These are phyloP conservation scores for Euptelea pleiosperma DNA, from an alignment of 164 flowering plant genomes.

Conservation along the genomic window DNA sequence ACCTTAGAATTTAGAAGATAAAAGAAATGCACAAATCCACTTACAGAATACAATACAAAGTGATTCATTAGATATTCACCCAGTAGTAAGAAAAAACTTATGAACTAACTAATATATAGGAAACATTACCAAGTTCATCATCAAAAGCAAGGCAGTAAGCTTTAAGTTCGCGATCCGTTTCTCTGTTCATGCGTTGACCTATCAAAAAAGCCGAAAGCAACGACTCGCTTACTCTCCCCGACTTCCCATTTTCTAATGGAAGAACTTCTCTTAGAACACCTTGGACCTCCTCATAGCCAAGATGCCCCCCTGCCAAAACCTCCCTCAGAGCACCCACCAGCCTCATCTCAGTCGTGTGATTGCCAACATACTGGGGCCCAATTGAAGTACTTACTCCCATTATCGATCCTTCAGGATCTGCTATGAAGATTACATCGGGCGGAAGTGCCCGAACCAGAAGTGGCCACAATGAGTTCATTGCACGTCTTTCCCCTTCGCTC, in stretches of 20 bases:
- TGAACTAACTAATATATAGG: background rate
- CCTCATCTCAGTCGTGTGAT: constrained; percentile 65
- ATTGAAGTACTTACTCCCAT: constrained; percentile 66
- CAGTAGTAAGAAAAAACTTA: background rate
- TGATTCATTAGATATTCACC: too few relatives aligned
- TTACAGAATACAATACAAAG: too few relatives aligned
- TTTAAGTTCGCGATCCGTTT: constrained; percentile 84
- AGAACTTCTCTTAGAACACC: constrained; percentile 85
- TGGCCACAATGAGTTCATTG: constrained; percentile 78
- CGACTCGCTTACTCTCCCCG: constrained; percentile 52
- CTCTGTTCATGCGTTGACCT: constrained; percentile 93
- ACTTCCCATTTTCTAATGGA: constrained; percentile 44
- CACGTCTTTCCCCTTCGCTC: constrained; percentile 91
- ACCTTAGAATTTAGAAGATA: too few relatives aligned
- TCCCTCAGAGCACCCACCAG: constrained; percentile 90
- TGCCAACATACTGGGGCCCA: constrained; percentile 71
- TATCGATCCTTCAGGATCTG: constrained; percentile 89
- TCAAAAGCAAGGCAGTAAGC: constrained; percentile 97
- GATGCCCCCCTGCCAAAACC: constrained; percentile 89
- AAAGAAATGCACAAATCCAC: too few relatives aligned
- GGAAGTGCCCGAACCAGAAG: constrained; percentile 62
- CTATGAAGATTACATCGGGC: constrained; percentile 72
- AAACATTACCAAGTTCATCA: constrained; percentile 68
- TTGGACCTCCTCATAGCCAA: constrained; percentile 91
- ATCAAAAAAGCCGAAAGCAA: constrained; percentile 85